Evolutionary conservation across 1,139 yeast species (phyloP).

Genomic region (Taiozyma onychis): DNA sequence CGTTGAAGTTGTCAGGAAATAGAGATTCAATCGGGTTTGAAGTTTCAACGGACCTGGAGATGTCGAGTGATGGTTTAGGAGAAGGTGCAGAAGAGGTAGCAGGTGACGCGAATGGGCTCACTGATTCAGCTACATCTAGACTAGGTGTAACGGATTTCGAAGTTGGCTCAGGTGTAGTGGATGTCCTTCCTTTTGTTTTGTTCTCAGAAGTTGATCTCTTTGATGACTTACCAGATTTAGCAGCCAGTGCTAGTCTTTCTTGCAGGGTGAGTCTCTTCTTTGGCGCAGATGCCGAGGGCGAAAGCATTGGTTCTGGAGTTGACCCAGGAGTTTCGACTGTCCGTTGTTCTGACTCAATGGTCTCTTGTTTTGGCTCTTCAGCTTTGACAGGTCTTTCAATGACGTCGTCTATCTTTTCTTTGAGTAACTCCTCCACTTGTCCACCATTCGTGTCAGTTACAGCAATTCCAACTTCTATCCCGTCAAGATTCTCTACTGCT

Average conservation of each 20-base stretch:
- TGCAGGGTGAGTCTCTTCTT: conserved; percentile 29
- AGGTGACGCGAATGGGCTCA: neutral
- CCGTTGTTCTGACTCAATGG: neutral
- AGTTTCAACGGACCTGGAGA: conserved; percentile 4
- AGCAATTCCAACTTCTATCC: neutral
- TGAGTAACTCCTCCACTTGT: neutral
- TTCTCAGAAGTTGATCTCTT: conserved; percentile 10
- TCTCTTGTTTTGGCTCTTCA: neutral
- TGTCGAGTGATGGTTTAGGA: conserved; percentile 4
- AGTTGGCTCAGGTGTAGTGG: neutral
- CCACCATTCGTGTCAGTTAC: neutral
- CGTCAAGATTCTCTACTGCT: neutral
- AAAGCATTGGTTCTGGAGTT: neutral
- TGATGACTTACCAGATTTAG: conserved; percentile 40
- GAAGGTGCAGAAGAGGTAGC: neutral
- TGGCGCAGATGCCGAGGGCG: conserved; percentile 5
- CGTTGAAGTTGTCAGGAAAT: conserved; percentile 20
- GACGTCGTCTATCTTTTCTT: neutral
- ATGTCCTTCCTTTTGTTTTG: neutral
- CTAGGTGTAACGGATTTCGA: neutral
- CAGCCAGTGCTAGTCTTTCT: conserved; percentile 79
- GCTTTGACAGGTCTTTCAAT: neutral
- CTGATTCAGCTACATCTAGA: neutral
- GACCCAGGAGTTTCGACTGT: neutral
- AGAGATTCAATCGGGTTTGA: neutral